Evolutionary conservation across 2,329 filamentous ascomycete genomes (phyloP).

Genomic region (Aspergillus melleus): DNA sequence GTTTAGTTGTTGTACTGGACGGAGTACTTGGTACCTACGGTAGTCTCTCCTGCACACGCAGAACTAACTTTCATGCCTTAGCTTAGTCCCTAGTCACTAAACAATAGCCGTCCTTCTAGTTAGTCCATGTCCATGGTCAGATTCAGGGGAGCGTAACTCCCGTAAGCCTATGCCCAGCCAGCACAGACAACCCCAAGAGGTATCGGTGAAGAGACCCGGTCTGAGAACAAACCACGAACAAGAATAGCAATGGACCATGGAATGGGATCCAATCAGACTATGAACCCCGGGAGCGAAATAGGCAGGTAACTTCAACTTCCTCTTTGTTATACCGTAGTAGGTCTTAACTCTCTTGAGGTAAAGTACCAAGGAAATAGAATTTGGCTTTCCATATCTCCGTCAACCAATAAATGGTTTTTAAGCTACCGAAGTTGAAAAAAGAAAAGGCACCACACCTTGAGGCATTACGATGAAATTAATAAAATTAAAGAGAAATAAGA

Average conservation of each 20-base stretch:
- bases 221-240: neutral
- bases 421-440: neutral
- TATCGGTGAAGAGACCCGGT: slow-evolving; percentile 7
- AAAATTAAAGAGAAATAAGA: neutral
- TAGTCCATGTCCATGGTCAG: neutral
- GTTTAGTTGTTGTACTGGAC: neutral
- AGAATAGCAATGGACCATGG: neutral
- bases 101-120: no score
- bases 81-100: neutral
- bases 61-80: neutral
- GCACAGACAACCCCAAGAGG: slow-evolving; percentile 1
- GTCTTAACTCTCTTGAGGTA: no score
- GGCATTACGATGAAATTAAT: neutral
- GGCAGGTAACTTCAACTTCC: neutral
- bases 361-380: neutral
- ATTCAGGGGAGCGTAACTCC: slow-evolving; percentile 1
- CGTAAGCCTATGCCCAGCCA: neutral
- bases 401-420: neutral
- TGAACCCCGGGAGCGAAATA: neutral
- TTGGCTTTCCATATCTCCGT: slow-evolving; percentile 6
- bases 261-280: slow-evolving; percentile 6
- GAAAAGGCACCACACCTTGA: neutral
- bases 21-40: neutral
- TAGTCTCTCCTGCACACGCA: neutral
- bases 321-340: no score